Percentiles rank a stretch among this genome's conserved stretches.
phyloP scores from a whole-genome alignment of 2,329 filamentous ascomycete species.

The Fusarium redolens region DNA sequence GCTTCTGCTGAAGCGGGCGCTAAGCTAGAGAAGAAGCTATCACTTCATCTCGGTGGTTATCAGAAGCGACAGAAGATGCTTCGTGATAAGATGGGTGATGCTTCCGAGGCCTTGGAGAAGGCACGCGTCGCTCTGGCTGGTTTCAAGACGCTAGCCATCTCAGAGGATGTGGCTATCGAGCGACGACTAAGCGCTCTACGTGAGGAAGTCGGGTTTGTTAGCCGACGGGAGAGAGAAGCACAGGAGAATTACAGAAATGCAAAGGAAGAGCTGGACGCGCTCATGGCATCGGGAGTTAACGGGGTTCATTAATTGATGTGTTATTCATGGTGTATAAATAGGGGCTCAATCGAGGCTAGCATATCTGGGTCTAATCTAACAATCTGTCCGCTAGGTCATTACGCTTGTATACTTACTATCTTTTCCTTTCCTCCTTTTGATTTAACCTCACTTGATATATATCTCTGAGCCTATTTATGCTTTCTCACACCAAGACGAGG shows the following conservation, averaged over 20 bases:
- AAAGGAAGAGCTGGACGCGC: constrained; percentile 79
- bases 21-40: constrained; percentile 94
- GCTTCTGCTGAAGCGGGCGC: constrained; percentile 81
- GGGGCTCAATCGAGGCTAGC: constrained; percentile 29
- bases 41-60: constrained; percentile 88
- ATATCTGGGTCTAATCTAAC: constrained; percentile 31
- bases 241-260: constrained; percentile 84
- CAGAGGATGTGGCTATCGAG: constrained; percentile 80
- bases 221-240: constrained; percentile 85
- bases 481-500: constrained; percentile 62
- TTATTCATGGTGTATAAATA: constrained; percentile 39
- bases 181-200: constrained; percentile 79
- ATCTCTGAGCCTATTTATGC: constrained; percentile 4
- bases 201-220: constrained; percentile 85
- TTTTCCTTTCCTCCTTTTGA: constrained; percentile 1
- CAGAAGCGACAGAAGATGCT: constrained; percentile 85
- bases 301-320: constrained; percentile 52
- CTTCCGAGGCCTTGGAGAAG: constrained; percentile 78
- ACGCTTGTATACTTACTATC: constrained; percentile 2
- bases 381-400: constrained; percentile 29
- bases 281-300: constrained; percentile 56
- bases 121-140: constrained; percentile 77
- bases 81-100: constrained; percentile 80
- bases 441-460: not conserved
- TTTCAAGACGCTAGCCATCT: constrained; percentile 80